These are phyloP conservation scores for Entomortierella chlamydospora DNA, from an alignment of 192 early-diverging fungal genomes.

Conservation along the genomic window DNA sequence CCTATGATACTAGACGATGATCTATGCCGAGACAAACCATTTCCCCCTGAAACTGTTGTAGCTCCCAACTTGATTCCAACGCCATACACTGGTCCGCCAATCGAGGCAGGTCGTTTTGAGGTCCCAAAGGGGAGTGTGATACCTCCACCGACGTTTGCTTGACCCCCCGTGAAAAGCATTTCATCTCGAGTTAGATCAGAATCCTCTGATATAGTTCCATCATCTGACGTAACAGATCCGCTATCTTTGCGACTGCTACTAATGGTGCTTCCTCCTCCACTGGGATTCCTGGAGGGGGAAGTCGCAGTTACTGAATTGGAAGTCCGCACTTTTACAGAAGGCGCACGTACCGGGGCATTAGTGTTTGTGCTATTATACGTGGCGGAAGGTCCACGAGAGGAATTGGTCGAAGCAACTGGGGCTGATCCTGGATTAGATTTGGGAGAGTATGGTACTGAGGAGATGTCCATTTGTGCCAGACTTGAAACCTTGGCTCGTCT, in stretches of 20 bases:
- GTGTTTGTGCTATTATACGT: constrained; percentile 2
- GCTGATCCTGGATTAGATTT: constrained; percentile 6
- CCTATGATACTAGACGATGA: constrained; percentile 12
- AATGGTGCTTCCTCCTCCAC: constrained; percentile 5
- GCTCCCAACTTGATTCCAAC: neutral
- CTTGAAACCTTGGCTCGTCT: constrained; percentile 34
- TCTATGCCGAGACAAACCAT: constrained; percentile 1
- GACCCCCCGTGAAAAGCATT: constrained; percentile 37
- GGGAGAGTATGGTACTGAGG: constrained; percentile 7
- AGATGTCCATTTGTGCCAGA: constrained; percentile 41
- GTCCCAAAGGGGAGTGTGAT: constrained; percentile 18
- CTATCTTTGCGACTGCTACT: constrained; percentile 1
- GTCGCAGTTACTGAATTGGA: constrained; percentile 30
- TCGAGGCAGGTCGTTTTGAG: constrained; percentile 3
- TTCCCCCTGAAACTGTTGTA: neutral
- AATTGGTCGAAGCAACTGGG: neutral
- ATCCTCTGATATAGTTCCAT: constrained; percentile 44
- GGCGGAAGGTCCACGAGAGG: neutral
- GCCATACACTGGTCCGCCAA: neutral
- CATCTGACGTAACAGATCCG: constrained; percentile 41
- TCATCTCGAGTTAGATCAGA: constrained; percentile 40
- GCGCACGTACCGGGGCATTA: constrained; percentile 3
- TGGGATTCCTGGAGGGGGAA: constrained; percentile 20
- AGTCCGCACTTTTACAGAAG: constrained; percentile 19
- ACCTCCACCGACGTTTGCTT: constrained; percentile 24